Evolutionary conservation across 2,329 filamentous ascomycete genomes (phyloP), one percentile per base, ranked within the genome.

Genomic region (Fusarium stilboides): DNA sequence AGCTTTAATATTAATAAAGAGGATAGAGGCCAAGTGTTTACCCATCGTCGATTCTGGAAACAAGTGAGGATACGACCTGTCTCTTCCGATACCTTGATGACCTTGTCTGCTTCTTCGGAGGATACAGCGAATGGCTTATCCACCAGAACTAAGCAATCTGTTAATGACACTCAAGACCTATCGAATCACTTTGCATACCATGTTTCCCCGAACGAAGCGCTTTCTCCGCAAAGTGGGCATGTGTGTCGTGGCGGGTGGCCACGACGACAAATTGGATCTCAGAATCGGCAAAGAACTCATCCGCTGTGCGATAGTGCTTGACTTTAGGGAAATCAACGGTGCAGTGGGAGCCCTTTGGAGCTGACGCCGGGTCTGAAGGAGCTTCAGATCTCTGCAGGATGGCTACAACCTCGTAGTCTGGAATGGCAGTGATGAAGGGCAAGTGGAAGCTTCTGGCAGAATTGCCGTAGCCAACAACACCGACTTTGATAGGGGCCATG

Each of bases 261-360:
- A 92, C 81, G 31, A 91, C 80, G 3, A 92, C 87, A 3, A 92
- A 80, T 64, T 91, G 86, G 20, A 91, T 85, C 0, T 79, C 80
- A 0, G 80, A 54, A 73, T 92, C 89, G 57, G 84, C 81, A 66
- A 91, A 84, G 75, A 92, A 82, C 3, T 88, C 85, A 15, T 90
- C 85, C 0, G 85, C 78, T 1, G 84, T 87, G 15, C 84, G 82
- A 79, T 90, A 91, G 72, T 86, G 83, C 76, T 87, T 89, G 70
- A 80, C 78, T 12, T 76, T 54, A 0, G 84, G 83, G 45, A 81
- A 82, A 69, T 86, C 83, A n/a, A 83, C 73, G 0, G 82, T 84
- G 73, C 83, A 86, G 68, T 86, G 83, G 0, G 78, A 81, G 36
- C 78, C 78, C 0, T 45, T 46, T 5, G 49, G 5, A 0, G 65